Base-by-base conservation (phyloP, 148 eudicot genomes). In the Fallopia convolvulus region DNA sequence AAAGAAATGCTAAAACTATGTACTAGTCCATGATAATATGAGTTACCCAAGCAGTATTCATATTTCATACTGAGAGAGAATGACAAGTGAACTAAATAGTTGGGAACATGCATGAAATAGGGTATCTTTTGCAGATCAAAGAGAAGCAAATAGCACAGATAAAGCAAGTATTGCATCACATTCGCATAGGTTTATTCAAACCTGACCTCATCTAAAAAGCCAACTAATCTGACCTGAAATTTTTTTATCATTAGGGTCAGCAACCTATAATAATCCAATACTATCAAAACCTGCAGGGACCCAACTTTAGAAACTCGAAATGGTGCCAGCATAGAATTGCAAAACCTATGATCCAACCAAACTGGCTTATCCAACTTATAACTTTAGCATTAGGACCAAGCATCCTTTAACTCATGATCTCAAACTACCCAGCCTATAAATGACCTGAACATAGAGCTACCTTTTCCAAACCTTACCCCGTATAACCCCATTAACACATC, bases 331-430 rank as follows among this genome's bases (percentile, higher is more conserved):
- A 6, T 56, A 56, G 6, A 61, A 20, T 61, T 61, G 60, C 20
- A 61, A 61, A 21, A 66, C 42, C 72, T 3, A 66, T 32, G 33
- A 66, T 65, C 71, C 40, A 65, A 65, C 71, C 71, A 26, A 56
- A 8, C 26, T 2, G 9, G 7, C 63, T 20, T 50, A 5, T 21
- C 1, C 30, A 56, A 56, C 63, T 26, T 26, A 4, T 39, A 63
- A 63, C 12, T 30, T 26, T 3, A 63, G 39, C 36, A 30, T 63
- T 63, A 63, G 33, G 17, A 13, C 10, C 6, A 63, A 26, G 70
- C 70, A 63, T 11, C 39, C 15, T 32, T 66, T 66, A n/a, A 63
- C 70, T 40, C 3, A 10, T 58, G 32, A 58, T 32, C 40, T 65
- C 39, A 65, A 68, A 33, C 71, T 36, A 68, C 42, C n/a, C 14